A percentile compares a stretch with the other conserved stretches of the same genome.
These are phyloP conservation scores for Claviceps africana DNA, from an alignment of 2,329 filamentous ascomycete genomes.

Conservation along the genomic window DNA sequence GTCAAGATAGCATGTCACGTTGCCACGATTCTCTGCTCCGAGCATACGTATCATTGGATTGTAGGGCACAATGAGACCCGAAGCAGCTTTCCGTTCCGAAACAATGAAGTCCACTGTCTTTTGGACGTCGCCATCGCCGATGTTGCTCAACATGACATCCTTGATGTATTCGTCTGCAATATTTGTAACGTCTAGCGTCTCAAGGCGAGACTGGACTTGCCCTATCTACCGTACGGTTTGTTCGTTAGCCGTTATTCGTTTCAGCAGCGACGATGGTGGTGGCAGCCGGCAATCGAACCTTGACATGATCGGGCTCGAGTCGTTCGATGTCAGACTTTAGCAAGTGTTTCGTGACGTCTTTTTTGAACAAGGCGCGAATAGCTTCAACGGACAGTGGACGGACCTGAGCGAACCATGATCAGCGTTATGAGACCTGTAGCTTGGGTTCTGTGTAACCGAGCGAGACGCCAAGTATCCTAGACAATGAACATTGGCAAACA, in stretches of 20 bases:
- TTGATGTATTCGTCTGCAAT: slow-evolving; percentile 43
- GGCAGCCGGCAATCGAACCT: slow-evolving; percentile 9
- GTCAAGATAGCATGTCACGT: slow-evolving; percentile 91
- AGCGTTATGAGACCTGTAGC: too few species aligned
- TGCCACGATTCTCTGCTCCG: slow-evolving; percentile 73
- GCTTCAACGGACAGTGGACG: slow-evolving; percentile 40
- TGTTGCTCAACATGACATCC: slow-evolving; percentile 43
- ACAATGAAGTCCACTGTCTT: slow-evolving; percentile 64
- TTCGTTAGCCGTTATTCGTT: background rate
- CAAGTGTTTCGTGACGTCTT: slow-evolving; percentile 40
- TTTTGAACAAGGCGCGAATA: slow-evolving; percentile 51
- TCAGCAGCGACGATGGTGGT: background rate
- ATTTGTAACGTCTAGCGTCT: slow-evolving; percentile 30
- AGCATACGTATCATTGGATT: slow-evolving; percentile 57
- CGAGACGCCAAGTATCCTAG: too few species aligned
- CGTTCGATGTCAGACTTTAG: slow-evolving; percentile 22
- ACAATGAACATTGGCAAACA: too few species aligned
- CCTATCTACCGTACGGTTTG: slow-evolving; percentile 22
- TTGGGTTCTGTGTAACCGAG: too few species aligned
- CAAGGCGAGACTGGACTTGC: slow-evolving; percentile 24
- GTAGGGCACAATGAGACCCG: slow-evolving; percentile 65
- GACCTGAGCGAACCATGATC: slow-evolving; percentile 20
- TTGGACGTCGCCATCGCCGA: slow-evolving; percentile 55
- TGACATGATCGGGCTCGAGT: slow-evolving; percentile 19
- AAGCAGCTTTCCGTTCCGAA: slow-evolving; percentile 66